Conservation (phyloP, 495 filamentous ascomycete species). For the Aspergillus hancockii region DNA sequence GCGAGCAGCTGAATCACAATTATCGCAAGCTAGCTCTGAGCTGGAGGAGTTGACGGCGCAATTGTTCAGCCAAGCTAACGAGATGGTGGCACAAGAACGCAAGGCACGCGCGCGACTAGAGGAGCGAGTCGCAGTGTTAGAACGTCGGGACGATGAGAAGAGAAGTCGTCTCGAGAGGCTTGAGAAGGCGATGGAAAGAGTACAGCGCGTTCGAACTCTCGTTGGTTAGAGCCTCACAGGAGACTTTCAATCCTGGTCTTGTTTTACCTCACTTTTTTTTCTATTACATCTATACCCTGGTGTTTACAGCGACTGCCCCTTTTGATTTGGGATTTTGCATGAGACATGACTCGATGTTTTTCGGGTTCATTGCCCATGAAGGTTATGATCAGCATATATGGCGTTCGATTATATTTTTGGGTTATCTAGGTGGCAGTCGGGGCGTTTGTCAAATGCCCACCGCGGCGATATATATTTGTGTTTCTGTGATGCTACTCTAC, state of each 20-base stretch:
- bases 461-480: neutral
- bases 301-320: neutral
- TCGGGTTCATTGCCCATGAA: constrained; percentile 11
- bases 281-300: constrained; percentile 2
- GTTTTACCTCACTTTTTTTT: constrained; percentile 1
- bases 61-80: constrained; percentile 91
- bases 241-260: constrained; percentile 11
- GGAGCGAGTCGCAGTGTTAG: constrained; percentile 68
- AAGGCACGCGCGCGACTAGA: constrained; percentile 78
- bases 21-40: constrained; percentile 72
- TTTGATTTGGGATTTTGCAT: constrained; percentile 6
- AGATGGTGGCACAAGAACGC: constrained; percentile 93
- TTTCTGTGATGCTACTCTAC: neutral
- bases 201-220: constrained; percentile 73
- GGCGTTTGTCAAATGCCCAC: neutral
- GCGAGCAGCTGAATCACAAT: constrained; percentile 69
- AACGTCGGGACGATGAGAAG: constrained; percentile 72
- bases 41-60: constrained; percentile 86
- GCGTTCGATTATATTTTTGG: constrained; percentile 8
- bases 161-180: constrained; percentile 67
- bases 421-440: neutral
- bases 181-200: constrained; percentile 74
- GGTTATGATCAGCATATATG: constrained; percentile 13
- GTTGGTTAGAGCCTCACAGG: constrained; percentile 45
- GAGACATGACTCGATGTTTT: constrained; percentile 16